phyloP scores from a whole-genome alignment of 768 basidiomycete genomes.

The Rhizopogon vesiculosus region DNA sequence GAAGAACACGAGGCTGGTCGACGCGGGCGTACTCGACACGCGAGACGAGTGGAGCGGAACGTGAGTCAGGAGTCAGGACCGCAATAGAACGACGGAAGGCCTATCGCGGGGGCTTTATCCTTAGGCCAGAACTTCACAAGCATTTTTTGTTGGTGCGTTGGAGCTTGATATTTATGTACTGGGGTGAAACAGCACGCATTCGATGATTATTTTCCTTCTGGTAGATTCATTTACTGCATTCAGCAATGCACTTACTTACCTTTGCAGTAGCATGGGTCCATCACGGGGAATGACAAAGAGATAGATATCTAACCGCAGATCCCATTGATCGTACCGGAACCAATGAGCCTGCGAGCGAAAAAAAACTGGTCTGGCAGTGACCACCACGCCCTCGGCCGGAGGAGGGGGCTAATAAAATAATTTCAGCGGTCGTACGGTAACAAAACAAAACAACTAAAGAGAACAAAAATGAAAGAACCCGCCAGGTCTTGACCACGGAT shows the following conservation, averaged over 20 bases:
- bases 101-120: neutral
- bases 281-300: neutral
- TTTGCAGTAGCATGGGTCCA: neutral
- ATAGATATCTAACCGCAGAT: neutral
- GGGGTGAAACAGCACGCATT: too few species aligned
- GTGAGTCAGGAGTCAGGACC: neutral
- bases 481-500: neutral
- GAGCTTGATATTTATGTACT: too few species aligned
- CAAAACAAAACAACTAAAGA: neutral
- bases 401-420: neutral
- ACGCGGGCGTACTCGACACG: neutral
- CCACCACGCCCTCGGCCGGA: neutral
- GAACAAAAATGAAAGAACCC: neutral
- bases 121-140: neutral
- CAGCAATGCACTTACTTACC: neutral
- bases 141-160: too few species aligned
- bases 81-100: neutral
- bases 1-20: neutral
- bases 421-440: too few species aligned
- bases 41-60: neutral
- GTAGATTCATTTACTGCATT: neutral
- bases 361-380: neutral
- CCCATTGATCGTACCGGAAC: neutral
- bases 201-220: neutral
- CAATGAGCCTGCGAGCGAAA: neutral